Conservation (phyloP, 2,329 filamentous ascomycete species). For the Alternaria sp. region DNA sequence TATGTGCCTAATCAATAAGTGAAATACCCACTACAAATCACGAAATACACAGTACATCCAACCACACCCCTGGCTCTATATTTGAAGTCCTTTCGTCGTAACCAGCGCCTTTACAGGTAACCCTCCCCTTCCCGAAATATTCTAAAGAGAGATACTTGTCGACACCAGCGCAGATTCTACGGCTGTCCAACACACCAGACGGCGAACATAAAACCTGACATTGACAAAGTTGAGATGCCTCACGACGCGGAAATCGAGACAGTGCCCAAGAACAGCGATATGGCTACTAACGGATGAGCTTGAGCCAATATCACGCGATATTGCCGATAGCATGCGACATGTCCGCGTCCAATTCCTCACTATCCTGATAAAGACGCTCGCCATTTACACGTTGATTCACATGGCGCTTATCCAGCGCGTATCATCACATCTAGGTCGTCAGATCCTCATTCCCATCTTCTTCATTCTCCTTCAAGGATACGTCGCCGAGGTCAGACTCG, state of each 20-base stretch:
- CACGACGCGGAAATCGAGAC: neutral
- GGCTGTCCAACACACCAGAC: neutral
- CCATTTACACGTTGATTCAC: fast-evolving
- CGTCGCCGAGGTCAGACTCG: neutral
- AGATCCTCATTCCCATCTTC: neutral
- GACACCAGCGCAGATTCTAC: neutral
- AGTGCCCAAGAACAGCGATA: neutral
- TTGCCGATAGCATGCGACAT: neutral
- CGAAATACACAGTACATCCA: neutral
- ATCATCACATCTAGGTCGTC: neutral
- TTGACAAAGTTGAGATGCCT: fast-evolving
- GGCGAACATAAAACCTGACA: neutral
- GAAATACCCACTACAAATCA: neutral
- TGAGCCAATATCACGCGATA: neutral
- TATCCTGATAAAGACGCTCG: neutral
- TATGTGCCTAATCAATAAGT: neutral
- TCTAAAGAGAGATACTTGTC: neutral
- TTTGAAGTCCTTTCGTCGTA: neutral
- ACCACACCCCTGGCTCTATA: neutral
- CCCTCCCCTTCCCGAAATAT: neutral
- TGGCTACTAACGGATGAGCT: too few relatives aligned
- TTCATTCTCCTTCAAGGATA: neutral
- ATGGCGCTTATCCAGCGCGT: neutral
- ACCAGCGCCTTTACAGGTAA: neutral
- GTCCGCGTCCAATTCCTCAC: neutral